Evolutionary conservation across 257 asterid genomes (phyloP), one percentile per base, ranked within the genome.

Genomic region (Lycium ferocissimum): DNA sequence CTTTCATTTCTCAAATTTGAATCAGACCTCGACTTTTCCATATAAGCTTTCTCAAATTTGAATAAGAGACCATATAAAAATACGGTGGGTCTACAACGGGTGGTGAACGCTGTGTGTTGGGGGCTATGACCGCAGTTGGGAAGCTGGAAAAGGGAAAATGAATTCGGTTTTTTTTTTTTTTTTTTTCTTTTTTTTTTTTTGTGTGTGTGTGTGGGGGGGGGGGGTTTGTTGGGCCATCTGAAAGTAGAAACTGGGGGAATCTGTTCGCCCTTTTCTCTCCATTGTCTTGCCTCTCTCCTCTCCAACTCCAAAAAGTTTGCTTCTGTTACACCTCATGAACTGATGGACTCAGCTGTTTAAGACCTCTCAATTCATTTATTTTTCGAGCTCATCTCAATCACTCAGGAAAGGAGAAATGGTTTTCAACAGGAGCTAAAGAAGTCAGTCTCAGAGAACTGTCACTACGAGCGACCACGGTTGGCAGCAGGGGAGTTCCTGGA

Each of bases 301-400:
- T 67, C 75, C 6, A 47, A 67, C 49, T 67, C 75, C 75, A 66
- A 35, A 40, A 4, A 66, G 47, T 13, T 35, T 66, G 72, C 47
- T 66, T 33, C 35, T 66, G 20, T 66, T 66, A 66, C 47, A 66
- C 47, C 47, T 66, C 75, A 66, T 33, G n/a, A 65, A 65, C 47
- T 33, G 75, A 66, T 33, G 75, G 47, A 35, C 47, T 13, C 6
- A 13, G 35, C 20, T 35, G 10, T 66, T 65, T 33, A 66, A 26
- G 43, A 26, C n/a, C 72, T 65, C 72, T 65, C 26, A 65, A 65
- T 65, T 65, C 72, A 65, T 65, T 62, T 33, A 37, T 65, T 65
- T 63, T 43, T 33, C n/a, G 76, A 69, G 51, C 51, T 69, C 76
- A 69, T 69, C 76, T 14, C 76, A 69, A 37, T 37, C 76, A 67